Percentiles rank a stretch among this genome's conserved stretches.
Evolutionary conservation across 2,329 filamentous ascomycete genomes (phyloP).

Genomic region (Thielaviopsis euricoi): DNA sequence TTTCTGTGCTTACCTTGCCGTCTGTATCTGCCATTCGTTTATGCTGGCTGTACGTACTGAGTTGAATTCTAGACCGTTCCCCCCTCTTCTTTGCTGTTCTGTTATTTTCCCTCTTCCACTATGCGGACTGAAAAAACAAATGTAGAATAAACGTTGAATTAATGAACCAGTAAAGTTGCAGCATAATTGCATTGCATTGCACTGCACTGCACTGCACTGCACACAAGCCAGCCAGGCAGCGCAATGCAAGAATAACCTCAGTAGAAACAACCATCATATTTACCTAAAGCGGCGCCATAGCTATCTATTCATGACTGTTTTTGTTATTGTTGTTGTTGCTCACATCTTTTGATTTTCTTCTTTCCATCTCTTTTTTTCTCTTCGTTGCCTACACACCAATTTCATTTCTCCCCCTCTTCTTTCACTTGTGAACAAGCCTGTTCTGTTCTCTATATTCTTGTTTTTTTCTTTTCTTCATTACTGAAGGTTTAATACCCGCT

Average conservation of each 20-base stretch:
- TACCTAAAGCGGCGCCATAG: neutral
- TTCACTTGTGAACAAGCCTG: conserved; percentile 6
- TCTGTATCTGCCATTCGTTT: neutral
- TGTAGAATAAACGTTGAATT: no score
- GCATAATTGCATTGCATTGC: no score
- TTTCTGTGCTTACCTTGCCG: neutral
- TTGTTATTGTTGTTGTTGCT: neutral
- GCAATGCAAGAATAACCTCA: neutral
- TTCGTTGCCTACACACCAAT: neutral
- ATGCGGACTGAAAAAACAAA: neutral
- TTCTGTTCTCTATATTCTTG: conserved; percentile 13
- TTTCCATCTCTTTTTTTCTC: neutral
- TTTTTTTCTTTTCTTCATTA: neutral
- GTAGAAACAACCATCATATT: neutral
- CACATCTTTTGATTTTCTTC: conserved; percentile 7
- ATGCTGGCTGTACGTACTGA: neutral
- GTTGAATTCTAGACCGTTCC: neutral
- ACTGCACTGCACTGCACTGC: no score
- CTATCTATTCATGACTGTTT: neutral
- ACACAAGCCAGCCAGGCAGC: neutral
- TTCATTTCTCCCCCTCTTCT: neutral
- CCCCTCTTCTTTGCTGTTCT: neutral
- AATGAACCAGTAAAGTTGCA: no score
- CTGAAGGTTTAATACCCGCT: no score
- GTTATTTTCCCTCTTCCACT: neutral